Base-by-base conservation (phyloP, 2,329 filamentous ascomycete species). In the Massarina eburnea region DNA sequence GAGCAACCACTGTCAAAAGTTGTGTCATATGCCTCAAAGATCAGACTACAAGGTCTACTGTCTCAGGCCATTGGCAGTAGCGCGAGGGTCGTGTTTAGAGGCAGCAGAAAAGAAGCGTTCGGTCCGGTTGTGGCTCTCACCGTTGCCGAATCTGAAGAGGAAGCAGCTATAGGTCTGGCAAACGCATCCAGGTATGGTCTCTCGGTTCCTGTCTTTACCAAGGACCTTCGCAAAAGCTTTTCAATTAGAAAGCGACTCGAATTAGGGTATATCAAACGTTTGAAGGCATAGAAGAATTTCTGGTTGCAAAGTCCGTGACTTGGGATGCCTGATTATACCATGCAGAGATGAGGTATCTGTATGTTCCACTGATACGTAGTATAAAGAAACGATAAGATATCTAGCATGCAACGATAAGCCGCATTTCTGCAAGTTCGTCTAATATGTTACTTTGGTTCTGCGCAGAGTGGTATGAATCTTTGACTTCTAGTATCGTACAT, bases 171-270 rank as follows among this genome's bases (percentile, higher is more conserved):
- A 19, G 71, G 74, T 17, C 70, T 91, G 14, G 86, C 87, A 19
- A 92, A 92, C 62, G 85, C 91, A 57, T 88, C 84, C 3, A 84
- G 88, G 45, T 91, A 89, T 14, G 67, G 68, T 10, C 51, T 71
- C 8, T 61, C 54, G 8, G 53, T 47, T 3, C 62, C 61, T 36
- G 49, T 71, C 32, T 62, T 57, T 35, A 57, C 46, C 2, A 33
- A 35, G 14, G 45, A 60, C 39, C 20, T 57, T 3, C 34, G 30
- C 3, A 47, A 50, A 20, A 45, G 42, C 5, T 14, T 49, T 19
- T 14, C 58, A 43, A 27, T 62, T 70, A 26, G 51, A 7, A 45
- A 43, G 41, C 29, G 39, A n/a, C 21, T 59, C 15, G 45, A 59
- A 20, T 37, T 15, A 8, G 88, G 84, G 64, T 39, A 17, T 24